phyloP scores from a whole-genome alignment of 1,284 basidiomycete species.

The Leucoagaricus sp. region DNA sequence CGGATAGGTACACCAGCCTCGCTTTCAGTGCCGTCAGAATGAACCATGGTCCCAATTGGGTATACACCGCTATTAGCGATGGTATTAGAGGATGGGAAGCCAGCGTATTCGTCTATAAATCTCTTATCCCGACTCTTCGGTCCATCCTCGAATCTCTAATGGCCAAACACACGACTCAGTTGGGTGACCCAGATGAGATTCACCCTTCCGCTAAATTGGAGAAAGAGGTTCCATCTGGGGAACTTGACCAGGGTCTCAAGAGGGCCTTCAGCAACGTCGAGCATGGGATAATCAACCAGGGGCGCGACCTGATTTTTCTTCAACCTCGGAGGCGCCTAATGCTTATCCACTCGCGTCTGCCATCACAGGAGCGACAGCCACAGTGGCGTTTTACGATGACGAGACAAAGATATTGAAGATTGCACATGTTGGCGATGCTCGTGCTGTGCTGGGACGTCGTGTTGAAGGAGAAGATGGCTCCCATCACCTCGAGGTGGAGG shows the following conservation, averaged over 20 bases:
- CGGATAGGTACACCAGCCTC: constrained; percentile 6
- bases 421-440: constrained; percentile 54
- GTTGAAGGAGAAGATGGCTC: constrained; percentile 27
- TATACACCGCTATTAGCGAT: neutral
- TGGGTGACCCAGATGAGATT: neutral
- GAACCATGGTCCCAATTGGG: neutral
- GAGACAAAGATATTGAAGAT: neutral
- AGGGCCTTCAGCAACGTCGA: constrained; percentile 10
- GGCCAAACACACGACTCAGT: neutral
- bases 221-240: neutral
- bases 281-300: constrained; percentile 1
- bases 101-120: constrained; percentile 4
- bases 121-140: neutral
- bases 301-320: constrained; percentile 9
- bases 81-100: constrained; percentile 10
- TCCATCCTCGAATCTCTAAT: neutral
- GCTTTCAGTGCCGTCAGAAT: neutral
- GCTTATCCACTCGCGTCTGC: constrained; percentile 1
- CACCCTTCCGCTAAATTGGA: neutral
- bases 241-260: neutral
- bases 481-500: constrained; percentile 39
- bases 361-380: neutral
- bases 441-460: constrained; percentile 55
- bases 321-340: constrained; percentile 2
- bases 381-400: constrained; percentile 10